Evolutionary conservation across 2,329 filamentous ascomycete species (phyloP), one percentile per base, ranked within the genome.

Genomic region (Cadophora luteo-olivacea): DNA sequence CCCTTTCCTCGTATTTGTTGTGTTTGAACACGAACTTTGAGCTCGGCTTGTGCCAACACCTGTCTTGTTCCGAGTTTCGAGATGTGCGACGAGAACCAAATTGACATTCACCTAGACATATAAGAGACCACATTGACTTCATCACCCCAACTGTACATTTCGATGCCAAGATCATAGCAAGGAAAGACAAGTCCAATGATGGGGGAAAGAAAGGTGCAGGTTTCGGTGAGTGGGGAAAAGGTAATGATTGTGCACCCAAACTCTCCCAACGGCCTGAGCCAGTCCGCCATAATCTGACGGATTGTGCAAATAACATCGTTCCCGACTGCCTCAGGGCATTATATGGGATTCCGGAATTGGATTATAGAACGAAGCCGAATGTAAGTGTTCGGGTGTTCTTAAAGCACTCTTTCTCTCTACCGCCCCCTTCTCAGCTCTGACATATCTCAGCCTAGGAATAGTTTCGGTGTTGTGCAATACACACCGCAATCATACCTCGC

Each of bases 391-490:
- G n/a, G n/a, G n/a, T n/a, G n/a, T n/a, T n/a, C n/a, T n/a, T n/a
- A n/a, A n/a, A 45, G 41, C 41, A 9, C 6, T 45, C 41, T 45
- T 14, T 5, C 33, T 11, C 33, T 36, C 33, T 36, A 36, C 33
- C 33, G 5, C 5, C 16, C n/a, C 24, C 2, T n/a, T n/a, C n/a
- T n/a, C n/a, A 38, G 19, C 36, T 7, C 38, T n/a, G n/a, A 11
- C n/a, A 16, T 16, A 5, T 24, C 58, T 70, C 48, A 19, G 65
- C 4, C 64, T 19, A n/a, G 52, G 70, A n/a, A 33, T 45, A 73
- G 71, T 87, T 74, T 82, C 79, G 85, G 84, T 45, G 82, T 88
- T 48, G 85, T 86, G 33, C 84, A 87, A 72, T 83, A 84, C 66
- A 81, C 79, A 11, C 80, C 80, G 25, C 82, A 87, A 70, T 81